Evolutionary conservation across 345 rosid genomes (phyloP), one percentile per base, ranked within the genome.

Genomic region (Bruguiera sexangula): DNA sequence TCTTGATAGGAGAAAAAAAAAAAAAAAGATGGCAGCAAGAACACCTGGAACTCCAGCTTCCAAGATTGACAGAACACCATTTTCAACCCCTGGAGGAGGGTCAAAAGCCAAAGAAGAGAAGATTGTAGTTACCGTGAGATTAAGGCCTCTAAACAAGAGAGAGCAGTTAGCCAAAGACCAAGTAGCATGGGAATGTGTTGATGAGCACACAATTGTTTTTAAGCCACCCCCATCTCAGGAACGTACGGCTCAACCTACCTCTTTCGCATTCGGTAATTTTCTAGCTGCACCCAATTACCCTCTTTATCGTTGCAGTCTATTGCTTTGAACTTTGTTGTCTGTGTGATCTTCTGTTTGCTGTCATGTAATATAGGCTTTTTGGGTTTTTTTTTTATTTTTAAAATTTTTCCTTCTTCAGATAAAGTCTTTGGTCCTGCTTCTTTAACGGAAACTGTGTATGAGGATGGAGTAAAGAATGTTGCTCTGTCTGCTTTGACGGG

Each of bases 401-500:
- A 24, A 24, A 24, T 13, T 11, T 11, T 43, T 2, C 20, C 57
- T 75, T 21, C 55, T 59, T 36, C 91, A 96, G 98, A 96, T 80
- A 90, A 90, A 82, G 99, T 96, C 37, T 96, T 92, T 80, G 97
- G 95, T 70, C 96, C 98, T 52, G 78, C 79, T 36, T 75, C 80
- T 75, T 57, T 85, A 60, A 92, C 97, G 19, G 98, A 96, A 68
- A 43, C 81, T 64, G 99, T 96, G 67, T 92, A 96, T 53, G 98
- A 95, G 77, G 94, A 89, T 62, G 99, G 97, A 70, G 99, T 96
- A 43, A 96, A 96, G 89, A 86, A 88, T 74, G 96, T 96, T 81
- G 99, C 99, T 53, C 77, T 96, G 80, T 96, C 99, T 62, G 91
- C 98, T 66, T 80, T 96, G 81, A 89, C 80, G 84, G 99, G 99